Conservation (phyloP, 805 yeast species). For the Pichia deserticola region DNA sequence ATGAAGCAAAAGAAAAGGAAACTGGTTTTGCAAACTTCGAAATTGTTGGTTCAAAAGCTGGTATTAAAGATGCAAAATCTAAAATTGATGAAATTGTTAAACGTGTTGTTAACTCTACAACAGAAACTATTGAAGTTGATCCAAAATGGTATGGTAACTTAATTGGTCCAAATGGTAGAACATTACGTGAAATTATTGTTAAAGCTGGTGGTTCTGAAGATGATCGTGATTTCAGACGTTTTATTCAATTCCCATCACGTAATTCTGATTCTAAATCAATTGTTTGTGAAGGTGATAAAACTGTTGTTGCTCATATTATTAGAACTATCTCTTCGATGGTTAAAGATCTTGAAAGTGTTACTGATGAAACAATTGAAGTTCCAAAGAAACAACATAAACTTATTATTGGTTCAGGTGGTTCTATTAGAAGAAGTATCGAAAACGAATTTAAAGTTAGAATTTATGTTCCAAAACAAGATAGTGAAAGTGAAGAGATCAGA, state of each 20-base stretch:
- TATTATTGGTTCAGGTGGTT: slow-evolving; percentile 77
- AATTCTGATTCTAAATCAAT: slow-evolving; percentile 53
- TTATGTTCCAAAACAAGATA: slow-evolving; percentile 57
- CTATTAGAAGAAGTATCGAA: slow-evolving; percentile 64
- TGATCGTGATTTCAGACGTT: slow-evolving; percentile 39
- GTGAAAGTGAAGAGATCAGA: slow-evolving; percentile 42
- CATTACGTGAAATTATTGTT: slow-evolving; percentile 62
- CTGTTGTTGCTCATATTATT: slow-evolving; percentile 61
- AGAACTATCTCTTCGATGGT: slow-evolving; percentile 57
- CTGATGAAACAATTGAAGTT: slow-evolving; percentile 45
- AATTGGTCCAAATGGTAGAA: slow-evolving; percentile 73
- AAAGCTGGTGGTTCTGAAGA: slow-evolving; percentile 70
- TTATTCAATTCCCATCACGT: slow-evolving; percentile 63
- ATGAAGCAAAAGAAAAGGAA: slow-evolving; percentile 32
- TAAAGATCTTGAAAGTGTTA: slow-evolving; percentile 52
- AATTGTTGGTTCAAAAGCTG: slow-evolving; percentile 70
- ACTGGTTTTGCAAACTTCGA: slow-evolving; percentile 53
- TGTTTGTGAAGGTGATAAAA: slow-evolving; percentile 66
- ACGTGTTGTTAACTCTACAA: slow-evolving; percentile 55
- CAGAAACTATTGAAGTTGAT: slow-evolving; percentile 56
- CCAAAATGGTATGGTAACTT: slow-evolving; percentile 67
- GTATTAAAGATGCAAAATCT: slow-evolving; percentile 63
- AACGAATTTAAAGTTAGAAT: slow-evolving; percentile 57
- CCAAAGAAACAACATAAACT: slow-evolving; percentile 69
- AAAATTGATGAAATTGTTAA: slow-evolving; percentile 56